These are phyloP conservation scores for Candida ficus DNA, from an alignment of 805 yeast genomes.

Conservation along the genomic window DNA sequence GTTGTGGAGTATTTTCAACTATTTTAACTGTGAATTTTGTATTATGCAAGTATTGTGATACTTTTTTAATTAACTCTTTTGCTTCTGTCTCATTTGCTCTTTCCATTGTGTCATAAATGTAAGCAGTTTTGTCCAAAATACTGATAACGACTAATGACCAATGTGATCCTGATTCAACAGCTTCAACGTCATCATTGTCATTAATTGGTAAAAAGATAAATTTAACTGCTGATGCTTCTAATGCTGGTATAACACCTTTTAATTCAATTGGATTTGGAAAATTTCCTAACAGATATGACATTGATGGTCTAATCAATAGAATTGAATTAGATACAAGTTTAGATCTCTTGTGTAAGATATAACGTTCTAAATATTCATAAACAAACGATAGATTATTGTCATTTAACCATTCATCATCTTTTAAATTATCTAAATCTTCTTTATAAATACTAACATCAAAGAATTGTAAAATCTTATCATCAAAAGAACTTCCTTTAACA, in stretches of 20 bases:
- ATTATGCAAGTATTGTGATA: slow-evolving; percentile 15
- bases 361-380: slow-evolving; percentile 48
- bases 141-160: slow-evolving; percentile 65
- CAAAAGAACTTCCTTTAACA: slow-evolving; percentile 14
- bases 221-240: slow-evolving; percentile 31
- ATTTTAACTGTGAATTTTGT: slow-evolving; percentile 21
- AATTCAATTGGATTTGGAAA: slow-evolving; percentile 41
- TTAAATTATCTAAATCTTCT: slow-evolving; percentile 52
- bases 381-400: slow-evolving; percentile 64
- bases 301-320: slow-evolving; percentile 50
- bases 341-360: slow-evolving; percentile 23
- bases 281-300: slow-evolving; percentile 56
- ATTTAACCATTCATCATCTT: slow-evolving; percentile 68
- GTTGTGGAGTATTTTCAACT: slow-evolving; percentile 43
- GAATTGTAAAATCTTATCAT: slow-evolving; percentile 36
- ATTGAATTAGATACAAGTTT: slow-evolving; percentile 29
- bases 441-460: slow-evolving; percentile 54
- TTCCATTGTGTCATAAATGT: slow-evolving; percentile 52
- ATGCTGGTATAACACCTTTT: slow-evolving; percentile 40
- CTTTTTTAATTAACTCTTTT: slow-evolving; percentile 18
- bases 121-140: slow-evolving; percentile 40
- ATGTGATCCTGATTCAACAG: slow-evolving; percentile 65
- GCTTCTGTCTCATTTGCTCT: slow-evolving; percentile 23
- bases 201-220: slow-evolving; percentile 67
- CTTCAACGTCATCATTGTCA: slow-evolving; percentile 54